These are phyloP conservation scores for Vinca minor DNA, from an alignment of 257 asterid genomes.

Conservation along the genomic window DNA sequence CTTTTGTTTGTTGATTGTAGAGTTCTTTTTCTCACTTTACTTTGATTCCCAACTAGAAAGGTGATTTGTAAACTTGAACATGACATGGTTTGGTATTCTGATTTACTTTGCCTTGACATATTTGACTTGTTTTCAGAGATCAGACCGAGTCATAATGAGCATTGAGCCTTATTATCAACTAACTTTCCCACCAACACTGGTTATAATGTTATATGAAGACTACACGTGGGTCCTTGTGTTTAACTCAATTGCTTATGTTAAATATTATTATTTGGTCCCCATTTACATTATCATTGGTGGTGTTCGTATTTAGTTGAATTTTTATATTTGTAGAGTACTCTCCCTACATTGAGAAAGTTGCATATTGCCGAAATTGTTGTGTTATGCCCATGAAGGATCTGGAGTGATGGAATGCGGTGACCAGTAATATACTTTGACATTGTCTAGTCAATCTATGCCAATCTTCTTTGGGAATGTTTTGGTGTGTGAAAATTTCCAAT, in stretches of 20 bases:
- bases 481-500: not conserved
- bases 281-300: too few species aligned
- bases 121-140: not conserved
- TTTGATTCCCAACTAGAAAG: not conserved
- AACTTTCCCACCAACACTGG: not conserved
- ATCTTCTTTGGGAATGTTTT: not conserved
- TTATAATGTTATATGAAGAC: not conserved
- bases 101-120: not conserved
- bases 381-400: too few species aligned
- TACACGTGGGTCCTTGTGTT: not conserved
- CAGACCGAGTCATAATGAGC: not conserved
- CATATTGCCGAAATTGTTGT: too few species aligned
- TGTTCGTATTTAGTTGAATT: too few species aligned
- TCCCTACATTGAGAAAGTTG: too few species aligned
- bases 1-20: not conserved
- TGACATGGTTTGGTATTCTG: not conserved
- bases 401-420: not conserved
- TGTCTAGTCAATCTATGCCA: not conserved
- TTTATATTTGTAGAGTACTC: too few species aligned
- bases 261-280: not conserved
- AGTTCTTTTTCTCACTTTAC: not conserved
- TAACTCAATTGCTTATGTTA: not conserved
- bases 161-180: not conserved
- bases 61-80: not conserved
- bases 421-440: not conserved